Base-by-base conservation (phyloP, 129 eudicot species). In the Artemisia tridentata region DNA sequence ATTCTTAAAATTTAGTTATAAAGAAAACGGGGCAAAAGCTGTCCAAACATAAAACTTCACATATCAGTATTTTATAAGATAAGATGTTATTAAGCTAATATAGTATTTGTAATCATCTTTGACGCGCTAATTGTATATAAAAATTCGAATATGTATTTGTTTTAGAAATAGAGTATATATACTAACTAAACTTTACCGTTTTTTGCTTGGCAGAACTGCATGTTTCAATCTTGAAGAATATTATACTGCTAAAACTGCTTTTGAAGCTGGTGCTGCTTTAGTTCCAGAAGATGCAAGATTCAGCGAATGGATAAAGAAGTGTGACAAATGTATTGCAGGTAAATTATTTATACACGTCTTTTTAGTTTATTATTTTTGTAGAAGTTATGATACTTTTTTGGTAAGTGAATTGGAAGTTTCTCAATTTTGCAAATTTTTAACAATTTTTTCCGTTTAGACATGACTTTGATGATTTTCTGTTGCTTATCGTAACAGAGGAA, bases 311-410 rank as follows among this genome's bases (percentile, higher is more conserved):
- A 82, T 91, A 63, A 78, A 88, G 56, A 86, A 91, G 84, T 91
- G 97, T 80, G 85, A 91, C 29, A 75, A 85, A 57, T 84, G 72
- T 58, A 83, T 88, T 72, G 92, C 95, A 81, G 95, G 95, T 90
- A 79, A 79, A 20, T 27, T 57, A 20, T 12, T 7, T 38, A 38
- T 59, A 60, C 59, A 38, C 41, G 38, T 21, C 43, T 23, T 20
- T 10, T 0, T 38, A 4, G 12, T 34, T 3, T 20, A 7, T 7
- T 20, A 59, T 15, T 51, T 13, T 51, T 17, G 5, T 11, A 15
- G 8, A 17, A 5, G 56, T 12, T 51, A 51, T 4, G 8, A 19
- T 66, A 66, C 48, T 9, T 66, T 8, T 56, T 19, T 10, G 20
- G 25, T 19, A 1, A 63, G 63, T 17, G 16, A 50, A 31, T 49